Percentiles rank a stretch among this genome's conserved stretches.
Evolutionary conservation across 768 basidiomycete genomes (phyloP).

Genomic region (Boletus sensibilis): DNA sequence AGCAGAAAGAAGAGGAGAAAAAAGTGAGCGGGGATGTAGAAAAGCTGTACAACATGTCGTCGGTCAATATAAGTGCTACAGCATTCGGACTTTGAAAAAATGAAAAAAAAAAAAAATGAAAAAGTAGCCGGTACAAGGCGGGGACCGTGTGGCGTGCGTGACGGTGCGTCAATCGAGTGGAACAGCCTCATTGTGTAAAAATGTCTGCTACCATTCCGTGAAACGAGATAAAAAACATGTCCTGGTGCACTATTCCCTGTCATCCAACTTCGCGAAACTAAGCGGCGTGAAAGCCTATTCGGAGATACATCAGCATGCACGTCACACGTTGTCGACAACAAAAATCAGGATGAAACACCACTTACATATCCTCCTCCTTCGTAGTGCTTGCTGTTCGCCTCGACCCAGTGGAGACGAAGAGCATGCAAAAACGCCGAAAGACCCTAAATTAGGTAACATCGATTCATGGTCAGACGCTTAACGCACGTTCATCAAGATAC

Average conservation of each 20-base stretch:
- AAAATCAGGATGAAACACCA: conserved; percentile 26
- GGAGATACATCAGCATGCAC: conserved; percentile 27
- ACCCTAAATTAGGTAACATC: conserved; percentile 50
- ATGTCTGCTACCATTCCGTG: conserved; percentile 17
- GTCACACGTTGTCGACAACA: conserved; percentile 22
- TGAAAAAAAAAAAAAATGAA: not conserved
- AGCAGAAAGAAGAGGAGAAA: conserved; percentile 22
- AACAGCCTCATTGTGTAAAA: conserved; percentile 17
- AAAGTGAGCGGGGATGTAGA: conserved; percentile 35
- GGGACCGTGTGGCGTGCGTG: not conserved
- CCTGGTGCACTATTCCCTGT: conserved; percentile 30
- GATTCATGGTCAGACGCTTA: conserved; percentile 8
- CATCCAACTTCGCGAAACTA: conserved; percentile 45
- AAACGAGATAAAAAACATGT: conserved; percentile 18
- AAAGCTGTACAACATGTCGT: not conserved
- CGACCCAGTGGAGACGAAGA: conserved; percentile 95
- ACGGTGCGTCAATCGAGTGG: not conserved
- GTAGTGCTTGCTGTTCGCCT: conserved; percentile 96
- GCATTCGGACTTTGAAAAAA: conserved; percentile 36
- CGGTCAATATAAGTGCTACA: conserved; percentile 17
- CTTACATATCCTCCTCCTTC: conserved; percentile 86
- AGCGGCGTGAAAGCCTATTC: conserved; percentile 48
- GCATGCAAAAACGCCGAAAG: conserved; percentile 96
- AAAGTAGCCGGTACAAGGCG: not conserved
- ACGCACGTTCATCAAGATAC: conserved; percentile 30